A percentile compares a stretch with the other conserved stretches of the same genome.
Evolutionary conservation across 371 early-diverging fungal species (phyloP).

Genomic region (Apophysomyces ossiformis): DNA sequence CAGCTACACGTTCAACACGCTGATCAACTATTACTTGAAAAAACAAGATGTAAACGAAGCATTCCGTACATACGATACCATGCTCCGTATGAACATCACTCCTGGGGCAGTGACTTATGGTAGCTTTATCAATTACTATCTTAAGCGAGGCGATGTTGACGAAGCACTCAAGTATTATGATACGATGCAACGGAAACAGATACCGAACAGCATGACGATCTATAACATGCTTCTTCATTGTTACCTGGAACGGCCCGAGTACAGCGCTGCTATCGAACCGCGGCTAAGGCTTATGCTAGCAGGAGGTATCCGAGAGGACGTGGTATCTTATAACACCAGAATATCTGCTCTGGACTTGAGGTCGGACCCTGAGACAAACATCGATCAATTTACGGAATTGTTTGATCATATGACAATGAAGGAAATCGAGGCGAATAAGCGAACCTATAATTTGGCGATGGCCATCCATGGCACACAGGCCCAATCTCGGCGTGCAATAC

Average conservation of each 20-base stretch:
- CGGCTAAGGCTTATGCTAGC: conserved; percentile 22
- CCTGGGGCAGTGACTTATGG: conserved; percentile 33
- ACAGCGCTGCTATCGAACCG: conserved; percentile 18
- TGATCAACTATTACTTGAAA: conserved; percentile 28
- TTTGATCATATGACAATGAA: conserved; percentile 4
- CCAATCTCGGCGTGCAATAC: conserved; percentile 1
- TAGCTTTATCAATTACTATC: conserved; percentile 31
- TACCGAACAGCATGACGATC: conserved; percentile 27
- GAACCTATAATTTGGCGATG: conserved; percentile 42
- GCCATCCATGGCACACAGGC: conserved; percentile 32
- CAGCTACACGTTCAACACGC: conserved; percentile 30
- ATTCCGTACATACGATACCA: conserved; percentile 32
- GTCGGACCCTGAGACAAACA: neutral
- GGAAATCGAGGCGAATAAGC: conserved; percentile 16
- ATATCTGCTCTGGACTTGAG: conserved; percentile 15
- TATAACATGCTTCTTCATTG: conserved; percentile 30
- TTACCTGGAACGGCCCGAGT: conserved; percentile 23
- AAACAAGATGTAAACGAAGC: conserved; percentile 27
- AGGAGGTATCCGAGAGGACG: conserved; percentile 18
- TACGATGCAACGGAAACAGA: conserved; percentile 32
- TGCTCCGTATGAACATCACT: conserved; percentile 19
- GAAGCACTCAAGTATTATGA: conserved; percentile 34
- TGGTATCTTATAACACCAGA: conserved; percentile 22
- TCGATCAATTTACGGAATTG: neutral
- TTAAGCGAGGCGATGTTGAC: conserved; percentile 18